Evolutionary conservation across 495 filamentous ascomycete genomes (phyloP), one percentile per base, ranked within the genome.

Genomic region (Daldinia childiae): DNA sequence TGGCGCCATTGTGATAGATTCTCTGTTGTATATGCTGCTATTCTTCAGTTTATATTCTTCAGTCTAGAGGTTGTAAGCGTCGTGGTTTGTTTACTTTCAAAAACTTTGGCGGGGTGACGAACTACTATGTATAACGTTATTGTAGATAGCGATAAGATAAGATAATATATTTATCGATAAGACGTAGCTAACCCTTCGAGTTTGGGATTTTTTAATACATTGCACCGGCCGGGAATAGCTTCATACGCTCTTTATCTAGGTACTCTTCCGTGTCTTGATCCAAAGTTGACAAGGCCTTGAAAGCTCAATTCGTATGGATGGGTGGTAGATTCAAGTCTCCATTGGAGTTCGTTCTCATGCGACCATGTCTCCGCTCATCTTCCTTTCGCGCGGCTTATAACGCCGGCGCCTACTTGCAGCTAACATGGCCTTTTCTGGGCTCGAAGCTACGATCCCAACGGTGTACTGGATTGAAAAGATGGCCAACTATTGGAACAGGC

Each of bases 341-440:
- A 21, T 14, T 61, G 60, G 65, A 61, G 57, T 52, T 71, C 54
- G 71, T 39, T 74, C 71, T 74, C 61, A 78, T 80, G 78, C 79
- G 74, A 80, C 67, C 68, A 82, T 80, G 78, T 69, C 58, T 74
- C 43, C 65, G 68, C 50, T 57, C 81, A 79, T 78, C 78, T 67
- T 76, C 77, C 61, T 77, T 73, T 60, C 77, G 73, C 77, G 77
- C 79, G 62, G 76, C 78, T 64, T 77, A 80, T 69, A 82, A 77
- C 76, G 76, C 71, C 60, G 64, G 80, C 72, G 27, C 19, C 30
- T 32, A 29, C 58, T 55, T 36, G 14, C 26, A 26, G 21, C 36
- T 61, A 15, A n/a, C 24, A 72, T 72, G 69, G 64, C 43, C 58
- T 41, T 56, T 36, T 39, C 54, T 48, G 3, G 4, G 43, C 6